Conservation (phyloP, 257 asterid genomes). For the Petunia secreta region DNA sequence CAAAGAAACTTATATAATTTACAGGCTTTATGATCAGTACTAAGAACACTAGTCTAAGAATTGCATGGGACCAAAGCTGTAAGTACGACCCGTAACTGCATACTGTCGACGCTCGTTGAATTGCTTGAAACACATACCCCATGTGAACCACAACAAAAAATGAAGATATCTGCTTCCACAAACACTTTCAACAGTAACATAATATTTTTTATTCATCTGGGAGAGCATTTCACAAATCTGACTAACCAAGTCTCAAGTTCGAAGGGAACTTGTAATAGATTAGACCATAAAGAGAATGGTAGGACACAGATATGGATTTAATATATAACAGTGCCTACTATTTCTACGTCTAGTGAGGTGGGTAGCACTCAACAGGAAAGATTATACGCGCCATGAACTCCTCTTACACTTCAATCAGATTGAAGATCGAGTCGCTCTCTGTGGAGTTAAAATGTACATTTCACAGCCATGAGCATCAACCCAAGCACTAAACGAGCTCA, state of each 20-base stretch:
- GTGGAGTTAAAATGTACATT: slow-evolving; percentile 70
- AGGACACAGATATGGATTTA: background rate
- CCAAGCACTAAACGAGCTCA: slow-evolving; percentile 59
- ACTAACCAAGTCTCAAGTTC: background rate
- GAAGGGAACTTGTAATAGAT: background rate
- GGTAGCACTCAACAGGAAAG: slow-evolving; percentile 5
- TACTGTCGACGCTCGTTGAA: background rate
- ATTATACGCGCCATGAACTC: slow-evolving; percentile 24
- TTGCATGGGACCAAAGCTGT: background rate
- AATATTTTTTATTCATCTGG: background rate
- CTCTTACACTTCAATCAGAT: slow-evolving; percentile 30
- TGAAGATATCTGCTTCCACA: background rate
- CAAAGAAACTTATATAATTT: no score
- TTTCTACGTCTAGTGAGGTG: background rate
- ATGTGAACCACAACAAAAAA: background rate
- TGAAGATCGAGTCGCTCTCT: slow-evolving; percentile 32
- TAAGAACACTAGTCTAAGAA: background rate
- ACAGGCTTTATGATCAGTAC: no score
- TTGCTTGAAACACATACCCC: background rate
- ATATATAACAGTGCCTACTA: slow-evolving; percentile 8
- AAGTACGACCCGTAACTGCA: background rate
- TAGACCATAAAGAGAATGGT: slow-evolving; percentile 1
- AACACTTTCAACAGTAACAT: background rate
- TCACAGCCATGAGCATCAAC: slow-evolving; percentile 73
- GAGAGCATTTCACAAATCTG: background rate